Evolutionary conservation across 441 rosid species (phyloP), one percentile per base, ranked within the genome.

Genomic region (Bruguiera hainesii): DNA sequence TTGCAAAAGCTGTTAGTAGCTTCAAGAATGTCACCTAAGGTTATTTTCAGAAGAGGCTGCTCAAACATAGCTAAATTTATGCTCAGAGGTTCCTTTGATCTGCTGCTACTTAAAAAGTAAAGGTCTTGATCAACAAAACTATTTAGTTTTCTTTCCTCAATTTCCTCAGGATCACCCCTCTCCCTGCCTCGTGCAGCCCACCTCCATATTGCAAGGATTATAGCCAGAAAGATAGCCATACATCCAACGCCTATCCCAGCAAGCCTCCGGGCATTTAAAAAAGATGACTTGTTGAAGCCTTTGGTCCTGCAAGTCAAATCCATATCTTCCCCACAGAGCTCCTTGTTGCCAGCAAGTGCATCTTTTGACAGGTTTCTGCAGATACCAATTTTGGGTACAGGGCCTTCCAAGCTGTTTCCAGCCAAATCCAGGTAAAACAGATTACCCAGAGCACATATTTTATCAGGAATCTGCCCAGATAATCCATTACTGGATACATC

Each of bases 71-170:
- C 97, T 18, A 87, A 57, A 20, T 90, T 95, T 76, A 95, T 91
- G 85, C 99, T 88, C 79, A 90, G 71, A 8, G 98, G 97, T 69
- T 91, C 99, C 76, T 70, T 85, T 6, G 98, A 89, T 65, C 87
- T 79, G 88, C 97, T 84, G 76, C 92, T 85, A 42, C 83, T 84
- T 33, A 83, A 66, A 76, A 80, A 89, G 67, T 81, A 89, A 13
- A 94, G 81, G 55, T 87, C 80, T 42, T 77, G 86, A 64, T 84
- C 89, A 2, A 80, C 63, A 59, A 82, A 88, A 30, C 85, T 80
- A 69, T 74, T 84, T 10, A 87, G 66, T 35, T 87, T 82, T 66
- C 82, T 81, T 64, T 80, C 97, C 67, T 83, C 88, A 21, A 55
- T 73, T 25, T 82, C 87, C 75, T 81, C 81, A 1, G 76, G 50